Evolutionary conservation across 1,139 yeast genomes (phyloP).

Genomic region (Taiozyma sp.): DNA sequence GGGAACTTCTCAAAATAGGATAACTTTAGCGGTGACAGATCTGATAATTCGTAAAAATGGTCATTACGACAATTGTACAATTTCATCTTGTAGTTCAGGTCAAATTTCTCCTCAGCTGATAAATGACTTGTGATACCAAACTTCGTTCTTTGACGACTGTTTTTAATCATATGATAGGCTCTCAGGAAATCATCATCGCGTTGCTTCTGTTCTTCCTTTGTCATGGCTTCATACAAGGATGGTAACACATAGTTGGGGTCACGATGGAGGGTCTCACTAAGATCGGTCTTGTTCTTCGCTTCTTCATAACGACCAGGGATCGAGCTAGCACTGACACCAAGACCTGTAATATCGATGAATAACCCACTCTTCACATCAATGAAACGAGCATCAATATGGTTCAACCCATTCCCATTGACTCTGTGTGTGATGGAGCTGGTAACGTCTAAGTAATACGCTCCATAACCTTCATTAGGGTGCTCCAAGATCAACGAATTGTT

Average conservation of each 20-base stretch:
- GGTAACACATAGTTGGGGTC: conserved; percentile 2
- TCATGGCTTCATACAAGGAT: not conserved
- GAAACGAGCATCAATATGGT: conserved; percentile 80
- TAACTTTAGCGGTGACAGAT: conserved; percentile 44
- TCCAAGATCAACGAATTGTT: conserved; percentile 56
- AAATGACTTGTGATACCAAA: not conserved
- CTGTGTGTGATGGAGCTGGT: conserved; percentile 39
- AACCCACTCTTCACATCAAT: conserved; percentile 73
- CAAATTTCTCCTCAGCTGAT: not conserved
- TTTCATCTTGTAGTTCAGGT: not conserved
- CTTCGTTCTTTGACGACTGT: not conserved
- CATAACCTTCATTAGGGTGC: conserved; percentile 60
- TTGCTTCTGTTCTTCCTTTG: not conserved
- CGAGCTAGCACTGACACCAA: conserved; percentile 29
- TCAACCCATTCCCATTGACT: conserved; percentile 42
- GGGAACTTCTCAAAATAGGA: conserved; percentile 50
- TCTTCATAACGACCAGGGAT: conserved; percentile 1
- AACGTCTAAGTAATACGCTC: conserved; percentile 50
- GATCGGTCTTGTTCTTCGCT: not conserved
- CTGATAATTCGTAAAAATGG: conserved; percentile 37
- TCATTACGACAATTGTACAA: conserved; percentile 24
- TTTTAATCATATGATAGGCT: not conserved
- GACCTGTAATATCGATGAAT: conserved; percentile 65
- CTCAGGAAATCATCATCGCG: not conserved
- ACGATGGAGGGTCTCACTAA: not conserved